Base-by-base conservation (phyloP, 306 rosid species). In the Quercus engelmannii region DNA sequence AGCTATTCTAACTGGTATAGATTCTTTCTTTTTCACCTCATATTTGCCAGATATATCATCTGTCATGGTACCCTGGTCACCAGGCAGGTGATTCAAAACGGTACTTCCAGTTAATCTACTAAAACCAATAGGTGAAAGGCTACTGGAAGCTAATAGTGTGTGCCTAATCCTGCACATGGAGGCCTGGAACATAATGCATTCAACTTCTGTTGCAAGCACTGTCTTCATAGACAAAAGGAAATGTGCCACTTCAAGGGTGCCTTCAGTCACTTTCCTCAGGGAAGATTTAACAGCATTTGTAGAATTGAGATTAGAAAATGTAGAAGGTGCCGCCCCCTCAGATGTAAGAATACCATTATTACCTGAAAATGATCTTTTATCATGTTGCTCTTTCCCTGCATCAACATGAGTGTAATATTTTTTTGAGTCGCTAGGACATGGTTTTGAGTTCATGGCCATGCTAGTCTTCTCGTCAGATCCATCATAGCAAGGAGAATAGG, bases 111-210 rank as follows among this genome's bases (percentile, higher is more conserved):
- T 81, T 71, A 88, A 81, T 80, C 93, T 87, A 74, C 79, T 77
- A 71, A 90, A 90, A 84, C 93, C 89, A 81, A 75, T 79, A 77
- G 91, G 61, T 74, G 83, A 43, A 74, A 86, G 74, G 81, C 89
- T 89, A 83, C 87, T 78, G 14, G 97, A 91, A 63, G 98, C 87
- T 82, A 88, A 85, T 38, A 92, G 84, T 55, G 84, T 84, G 74
- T 95, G 99, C 1, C 99, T 87, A 74, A 90, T 86, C 85, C 94
- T 91, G 88, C 99, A 92, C 98, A 95, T 89, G 38, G 94, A 87
- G 18, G 93, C 95, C 85, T 95, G 99, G 83, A 91, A 86, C 87
- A 90, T 78, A 61, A 87, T 59, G 86, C 99, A 95, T 54, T 91
- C 89, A 41, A 93, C 74, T 87, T 92, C 99, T 87, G 94, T 95